A percentile compares a stretch with the other conserved stretches of the same genome.
phyloP scores from a whole-genome alignment of 139 green algal genomes.

The Chlamydomonas applanata region DNA sequence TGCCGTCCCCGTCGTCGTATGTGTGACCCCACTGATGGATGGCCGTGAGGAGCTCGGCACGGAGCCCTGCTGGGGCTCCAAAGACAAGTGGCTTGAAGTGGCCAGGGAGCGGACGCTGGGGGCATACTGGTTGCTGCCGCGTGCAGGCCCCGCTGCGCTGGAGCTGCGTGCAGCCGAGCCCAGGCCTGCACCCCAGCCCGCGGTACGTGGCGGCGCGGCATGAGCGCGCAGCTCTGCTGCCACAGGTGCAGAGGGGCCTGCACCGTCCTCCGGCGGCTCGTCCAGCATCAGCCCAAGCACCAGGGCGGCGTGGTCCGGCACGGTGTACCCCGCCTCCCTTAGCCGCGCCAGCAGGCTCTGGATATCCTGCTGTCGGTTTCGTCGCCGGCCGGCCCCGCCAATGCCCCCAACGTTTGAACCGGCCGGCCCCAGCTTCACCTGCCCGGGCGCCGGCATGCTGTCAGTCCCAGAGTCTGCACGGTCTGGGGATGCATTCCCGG shows the following conservation, averaged over 20 bases:
- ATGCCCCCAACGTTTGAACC: not conserved
- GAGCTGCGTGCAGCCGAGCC: too few relatives aligned
- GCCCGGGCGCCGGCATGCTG: not conserved
- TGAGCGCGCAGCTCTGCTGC: not conserved
- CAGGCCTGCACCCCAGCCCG: not conserved
- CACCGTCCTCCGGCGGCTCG: not conserved
- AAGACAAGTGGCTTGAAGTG: too few relatives aligned
- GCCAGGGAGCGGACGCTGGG: too few relatives aligned
- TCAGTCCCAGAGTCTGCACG: not conserved
- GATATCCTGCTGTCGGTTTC: not conserved
- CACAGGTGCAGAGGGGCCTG: not conserved
- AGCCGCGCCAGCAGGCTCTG: not conserved
- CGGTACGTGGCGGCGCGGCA: not conserved
- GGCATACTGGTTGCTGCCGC: not conserved
- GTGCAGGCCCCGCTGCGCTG: too few relatives aligned
- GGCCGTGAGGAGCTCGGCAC: not conserved
- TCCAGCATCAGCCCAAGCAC: not conserved
- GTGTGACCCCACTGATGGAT: not conserved
- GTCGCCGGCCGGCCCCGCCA: not conserved
- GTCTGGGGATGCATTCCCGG: not conserved
- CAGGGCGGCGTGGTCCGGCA: constrained; percentile 6
- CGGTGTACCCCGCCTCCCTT: not conserved
- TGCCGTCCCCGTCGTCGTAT: not conserved
- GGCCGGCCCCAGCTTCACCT: not conserved
- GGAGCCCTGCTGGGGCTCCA: not conserved